Evolutionary conservation across 495 filamentous ascomycete species (phyloP), one percentile per base, ranked within the genome.

Genomic region (Neurospora sp.): DNA sequence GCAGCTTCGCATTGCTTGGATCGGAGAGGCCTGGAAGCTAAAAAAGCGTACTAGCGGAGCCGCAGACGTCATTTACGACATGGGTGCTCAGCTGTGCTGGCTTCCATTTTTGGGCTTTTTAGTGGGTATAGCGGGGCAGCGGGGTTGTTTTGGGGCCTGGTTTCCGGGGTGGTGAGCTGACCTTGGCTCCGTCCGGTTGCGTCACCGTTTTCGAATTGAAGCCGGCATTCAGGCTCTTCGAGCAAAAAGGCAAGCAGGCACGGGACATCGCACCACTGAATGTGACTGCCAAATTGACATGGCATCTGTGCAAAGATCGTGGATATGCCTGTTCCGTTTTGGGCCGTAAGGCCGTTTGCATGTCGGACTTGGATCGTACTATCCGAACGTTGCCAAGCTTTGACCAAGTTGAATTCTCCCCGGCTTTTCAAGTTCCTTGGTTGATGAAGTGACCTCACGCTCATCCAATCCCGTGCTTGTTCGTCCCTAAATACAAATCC

Each of bases 11-110:
- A 18, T 70, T 44, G n/a, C 69, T 39, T 41, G 35, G 35, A 40
- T 40, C 37, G 69, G 69, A 39, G 69, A 41, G 69, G 69, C 9
- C 35, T 39, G 69, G 69, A 70, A 70, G 39, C 39, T 38, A 70
- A 46, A 70, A 70, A 39, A 27, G 41, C 38, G 40, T 27, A 38
- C 38, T 39, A 54, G 74, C 69, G 75, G 77, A 76, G 73, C 77
- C 77, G 73, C 75, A 75, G 74, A 81, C 78, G 79, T 81, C 79
- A 81, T 80, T 72, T 72, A 44, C 37, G 72, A 72, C 75, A 42
- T 46, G 77, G 77, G 75, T 73, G 54, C 54, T 66, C 54, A 66
- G 71, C 31, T 59, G 71, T 59, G 44, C 44, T 72, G 31, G 31
- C 42, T 69, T 31, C 42, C 42, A 35, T 72, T 66, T 62, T 66